Percentiles rank a stretch among this genome's conserved stretches.
Conservation (phyloP, 768 basidiomycete species). For the Mycena galericulata region DNA sequence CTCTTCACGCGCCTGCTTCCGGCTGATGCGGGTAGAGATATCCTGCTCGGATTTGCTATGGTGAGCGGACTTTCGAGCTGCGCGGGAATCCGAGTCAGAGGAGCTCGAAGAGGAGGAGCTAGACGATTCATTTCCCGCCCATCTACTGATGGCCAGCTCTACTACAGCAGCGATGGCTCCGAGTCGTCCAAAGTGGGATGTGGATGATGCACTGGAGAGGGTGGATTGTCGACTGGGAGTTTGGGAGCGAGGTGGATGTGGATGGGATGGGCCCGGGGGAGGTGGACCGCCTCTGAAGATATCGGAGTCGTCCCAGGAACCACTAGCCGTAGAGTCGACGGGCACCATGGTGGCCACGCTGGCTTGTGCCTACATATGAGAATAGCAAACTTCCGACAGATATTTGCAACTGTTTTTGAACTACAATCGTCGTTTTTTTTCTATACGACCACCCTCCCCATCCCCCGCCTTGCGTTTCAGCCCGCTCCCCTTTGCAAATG, state of each 20-base stretch:
- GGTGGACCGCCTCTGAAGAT: slow-evolving; percentile 73
- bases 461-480: slow-evolving; percentile 23
- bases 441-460: slow-evolving; percentile 28
- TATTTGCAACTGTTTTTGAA: too few species aligned
- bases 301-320: slow-evolving; percentile 47
- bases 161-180: slow-evolving; percentile 71
- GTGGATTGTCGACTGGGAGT: slow-evolving; percentile 44
- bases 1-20: slow-evolving; percentile 72
- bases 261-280: slow-evolving; percentile 49
- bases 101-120: slow-evolving; percentile 46
- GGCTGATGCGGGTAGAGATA: slow-evolving; percentile 68
- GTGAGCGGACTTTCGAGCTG: slow-evolving; percentile 55
- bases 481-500: slow-evolving; percentile 57
- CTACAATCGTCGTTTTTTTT: slow-evolving; percentile 23
- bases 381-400: neutral
- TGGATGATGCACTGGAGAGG: slow-evolving; percentile 49
- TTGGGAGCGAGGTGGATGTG: slow-evolving; percentile 45
- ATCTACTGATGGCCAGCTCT: slow-evolving; percentile 77
- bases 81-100: slow-evolving; percentile 52
- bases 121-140: slow-evolving; percentile 68
- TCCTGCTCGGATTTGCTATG: slow-evolving; percentile 68
- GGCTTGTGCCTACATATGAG: slow-evolving; percentile 16
- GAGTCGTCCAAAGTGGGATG: slow-evolving; percentile 57
- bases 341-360: slow-evolving; percentile 2
- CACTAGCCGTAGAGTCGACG: neutral